phyloP scores from a whole-genome alignment of 2,329 filamentous ascomycete genomes.

The Botrytis squamosa region DNA sequence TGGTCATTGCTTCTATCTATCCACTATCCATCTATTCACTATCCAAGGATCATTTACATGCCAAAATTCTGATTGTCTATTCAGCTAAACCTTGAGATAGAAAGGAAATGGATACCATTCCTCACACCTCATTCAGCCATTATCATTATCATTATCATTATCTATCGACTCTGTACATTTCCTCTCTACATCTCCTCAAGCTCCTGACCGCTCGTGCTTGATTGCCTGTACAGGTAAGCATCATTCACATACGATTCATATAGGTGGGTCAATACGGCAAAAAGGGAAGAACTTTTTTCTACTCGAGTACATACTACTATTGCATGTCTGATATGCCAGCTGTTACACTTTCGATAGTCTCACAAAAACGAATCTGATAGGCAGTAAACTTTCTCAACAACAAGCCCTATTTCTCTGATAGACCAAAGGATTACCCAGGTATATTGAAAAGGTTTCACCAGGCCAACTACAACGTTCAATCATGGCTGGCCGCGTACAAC shows the following conservation, averaged over 20 bases:
- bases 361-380: neutral
- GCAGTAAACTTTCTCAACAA: neutral
- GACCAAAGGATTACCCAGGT: neutral
- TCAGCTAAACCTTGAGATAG: neutral
- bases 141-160: neutral
- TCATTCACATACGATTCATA: neutral
- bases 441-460: neutral
- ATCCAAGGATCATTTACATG: neutral
- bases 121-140: neutral
- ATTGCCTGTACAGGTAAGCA: neutral
- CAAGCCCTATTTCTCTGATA: slow-evolving; percentile 2
- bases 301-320: neutral
- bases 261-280: neutral
- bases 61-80: neutral
- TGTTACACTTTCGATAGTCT: neutral
- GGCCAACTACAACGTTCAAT: neutral
- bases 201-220: neutral
- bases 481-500: slow-evolving; percentile 31
- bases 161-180: neutral
- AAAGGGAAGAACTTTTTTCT: neutral
- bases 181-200: neutral
- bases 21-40: neutral
- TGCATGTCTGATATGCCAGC: neutral
- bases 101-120: neutral
- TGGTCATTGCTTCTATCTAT: neutral